These are phyloP conservation scores for Aegilops longissima DNA, from an alignment of 176 grass and related monocot species.

Conservation along the genomic window DNA sequence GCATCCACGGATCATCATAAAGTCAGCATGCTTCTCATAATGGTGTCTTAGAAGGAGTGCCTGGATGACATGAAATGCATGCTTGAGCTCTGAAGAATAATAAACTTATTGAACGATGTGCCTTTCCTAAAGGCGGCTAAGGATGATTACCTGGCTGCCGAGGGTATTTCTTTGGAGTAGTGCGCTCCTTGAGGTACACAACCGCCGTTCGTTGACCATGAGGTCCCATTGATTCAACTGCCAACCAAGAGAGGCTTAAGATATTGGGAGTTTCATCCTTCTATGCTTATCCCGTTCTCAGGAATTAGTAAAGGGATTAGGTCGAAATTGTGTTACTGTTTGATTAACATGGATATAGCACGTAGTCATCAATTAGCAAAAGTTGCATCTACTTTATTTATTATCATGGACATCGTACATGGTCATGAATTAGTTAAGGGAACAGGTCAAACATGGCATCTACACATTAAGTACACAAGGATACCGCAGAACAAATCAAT, in stretches of 20 bases:
- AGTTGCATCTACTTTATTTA: neutral
- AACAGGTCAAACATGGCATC: neutral
- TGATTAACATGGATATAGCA: neutral
- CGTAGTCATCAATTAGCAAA: neutral
- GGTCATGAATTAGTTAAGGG: neutral
- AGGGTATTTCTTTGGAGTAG: conserved; percentile 72
- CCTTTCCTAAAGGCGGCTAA: conserved; percentile 50
- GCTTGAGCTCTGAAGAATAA: conserved; percentile 5
- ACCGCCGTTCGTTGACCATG: conserved; percentile 73
- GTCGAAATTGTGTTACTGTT: neutral
- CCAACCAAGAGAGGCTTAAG: neutral
- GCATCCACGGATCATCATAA: neutral
- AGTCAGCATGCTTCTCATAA: conserved; percentile 53
- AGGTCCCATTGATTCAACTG: conserved; percentile 85
- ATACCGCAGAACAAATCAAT: neutral
- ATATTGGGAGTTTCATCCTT: neutral
- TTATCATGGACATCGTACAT: neutral
- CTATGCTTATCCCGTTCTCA: neutral
- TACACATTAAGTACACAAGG: neutral
- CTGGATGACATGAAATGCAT: conserved; percentile 31
- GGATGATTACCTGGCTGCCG: conserved; percentile 65
- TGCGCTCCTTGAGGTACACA: conserved; percentile 58
- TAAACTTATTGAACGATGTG: neutral
- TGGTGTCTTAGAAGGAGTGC: conserved; percentile 78
- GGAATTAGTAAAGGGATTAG: neutral